These are phyloP conservation scores for Dactylellina cionopaga DNA, from an alignment of 2,329 filamentous ascomycete genomes.

Conservation along the genomic window DNA sequence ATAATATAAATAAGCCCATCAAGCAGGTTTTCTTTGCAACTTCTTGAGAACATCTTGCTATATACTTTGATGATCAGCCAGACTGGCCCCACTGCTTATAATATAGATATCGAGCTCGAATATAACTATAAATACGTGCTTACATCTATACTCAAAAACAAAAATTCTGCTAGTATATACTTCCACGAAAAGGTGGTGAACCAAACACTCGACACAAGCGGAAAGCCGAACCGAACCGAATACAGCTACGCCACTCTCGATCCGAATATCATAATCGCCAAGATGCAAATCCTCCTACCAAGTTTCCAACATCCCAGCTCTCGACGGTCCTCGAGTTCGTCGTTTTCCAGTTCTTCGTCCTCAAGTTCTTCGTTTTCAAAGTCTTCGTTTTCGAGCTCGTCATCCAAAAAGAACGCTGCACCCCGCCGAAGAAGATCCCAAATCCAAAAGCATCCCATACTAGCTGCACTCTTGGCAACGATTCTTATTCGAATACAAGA, in stretches of 20 bases:
- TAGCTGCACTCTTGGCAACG: constrained; percentile 24
- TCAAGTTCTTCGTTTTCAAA: not conserved
- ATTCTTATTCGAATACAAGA: constrained; percentile 38
- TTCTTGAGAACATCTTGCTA: too few relatives aligned
- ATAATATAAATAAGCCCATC: constrained; percentile 25
- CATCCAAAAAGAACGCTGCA: not conserved
- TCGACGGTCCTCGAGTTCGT: not conserved
- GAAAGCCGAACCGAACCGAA: not conserved
- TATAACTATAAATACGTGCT: too few relatives aligned
- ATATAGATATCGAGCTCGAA: too few relatives aligned
- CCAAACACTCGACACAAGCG: not conserved
- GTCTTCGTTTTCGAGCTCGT: too few relatives aligned
- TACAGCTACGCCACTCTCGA: not conserved
- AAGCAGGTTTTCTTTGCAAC: constrained; percentile 21
- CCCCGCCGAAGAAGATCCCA: constrained; percentile 17
- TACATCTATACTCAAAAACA: too few relatives aligned
- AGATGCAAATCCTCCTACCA: constrained; percentile 28
- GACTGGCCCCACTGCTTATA: too few relatives aligned
- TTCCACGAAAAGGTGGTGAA: too few relatives aligned
- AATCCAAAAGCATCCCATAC: constrained; percentile 28
- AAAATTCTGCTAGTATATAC: too few relatives aligned
- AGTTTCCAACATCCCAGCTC: not conserved
- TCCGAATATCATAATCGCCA: not conserved
- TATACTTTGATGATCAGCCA: too few relatives aligned
- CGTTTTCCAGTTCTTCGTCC: too few relatives aligned